Evolutionary conservation across 257 asterid species (phyloP).

Genomic region (Solanum microdontum): DNA sequence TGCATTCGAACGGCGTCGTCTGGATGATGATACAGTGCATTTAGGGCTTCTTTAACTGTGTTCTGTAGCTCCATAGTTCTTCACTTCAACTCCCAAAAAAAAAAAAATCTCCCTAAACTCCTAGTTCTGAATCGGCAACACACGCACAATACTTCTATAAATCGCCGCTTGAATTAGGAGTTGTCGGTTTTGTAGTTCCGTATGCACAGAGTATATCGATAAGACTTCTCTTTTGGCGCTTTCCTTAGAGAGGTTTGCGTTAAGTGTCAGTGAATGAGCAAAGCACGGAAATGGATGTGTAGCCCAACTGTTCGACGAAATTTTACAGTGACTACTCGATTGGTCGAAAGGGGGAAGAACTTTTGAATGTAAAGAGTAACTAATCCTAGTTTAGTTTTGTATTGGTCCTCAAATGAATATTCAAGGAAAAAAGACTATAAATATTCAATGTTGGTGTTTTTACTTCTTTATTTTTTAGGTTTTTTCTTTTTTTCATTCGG

Average conservation of each 20-base stretch:
- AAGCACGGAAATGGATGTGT: background rate
- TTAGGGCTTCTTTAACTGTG: conserved; percentile 98
- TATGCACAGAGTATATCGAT: background rate
- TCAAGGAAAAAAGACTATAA: background rate
- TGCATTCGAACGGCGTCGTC: conserved; percentile 90
- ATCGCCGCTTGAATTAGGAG: background rate
- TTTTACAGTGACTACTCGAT: background rate
- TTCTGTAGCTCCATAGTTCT: conserved; percentile 78
- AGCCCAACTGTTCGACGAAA: background rate
- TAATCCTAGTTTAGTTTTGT: background rate
- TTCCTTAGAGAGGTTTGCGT: background rate
- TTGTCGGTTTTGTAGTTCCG: background rate
- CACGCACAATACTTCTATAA: background rate
- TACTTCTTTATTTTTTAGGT: background rate
- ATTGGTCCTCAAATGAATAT: background rate
- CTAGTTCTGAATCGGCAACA: conserved; percentile 5
- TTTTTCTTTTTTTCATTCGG: too few relatives aligned
- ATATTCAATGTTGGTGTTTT: background rate
- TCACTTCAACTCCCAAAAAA: background rate
- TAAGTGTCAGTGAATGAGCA: background rate
- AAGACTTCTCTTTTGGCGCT: background rate
- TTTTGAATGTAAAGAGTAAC: background rate
- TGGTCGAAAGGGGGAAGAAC: background rate
- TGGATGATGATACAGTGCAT: conserved; percentile 90
- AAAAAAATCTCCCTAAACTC: background rate